Evolutionary conservation across 2,329 filamentous ascomycete species (phyloP).

Genomic region (Gremmenia infestans): DNA sequence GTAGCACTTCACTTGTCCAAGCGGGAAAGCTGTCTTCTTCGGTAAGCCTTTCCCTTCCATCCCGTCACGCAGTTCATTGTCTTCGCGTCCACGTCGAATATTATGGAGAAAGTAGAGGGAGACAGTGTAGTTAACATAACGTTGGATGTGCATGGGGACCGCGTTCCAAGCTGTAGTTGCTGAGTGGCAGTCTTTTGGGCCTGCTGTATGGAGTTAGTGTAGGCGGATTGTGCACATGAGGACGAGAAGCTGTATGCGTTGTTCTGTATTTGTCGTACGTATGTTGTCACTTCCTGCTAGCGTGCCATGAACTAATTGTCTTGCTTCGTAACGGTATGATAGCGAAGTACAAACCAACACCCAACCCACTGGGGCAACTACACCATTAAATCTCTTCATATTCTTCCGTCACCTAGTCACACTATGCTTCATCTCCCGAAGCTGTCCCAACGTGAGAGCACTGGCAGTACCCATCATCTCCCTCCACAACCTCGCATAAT

Average conservation of each 20-base stretch:
- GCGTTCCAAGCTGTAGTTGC: conserved; percentile 15
- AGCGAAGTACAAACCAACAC: background rate
- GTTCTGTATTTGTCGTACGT: background rate
- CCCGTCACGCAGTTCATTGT: conserved; percentile 62
- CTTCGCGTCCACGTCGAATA: conserved; percentile 52
- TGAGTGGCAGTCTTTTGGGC: conserved; percentile 16
- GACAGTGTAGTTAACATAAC: conserved; percentile 11
- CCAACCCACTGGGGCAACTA: background rate
- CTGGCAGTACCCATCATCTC: too few species aligned
- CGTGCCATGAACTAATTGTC: background rate
- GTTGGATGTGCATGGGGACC: conserved; percentile 18
- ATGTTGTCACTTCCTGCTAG: background rate
- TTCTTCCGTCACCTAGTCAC: background rate
- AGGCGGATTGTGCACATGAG: background rate
- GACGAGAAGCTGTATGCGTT: background rate
- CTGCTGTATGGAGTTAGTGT: conserved; percentile 5
- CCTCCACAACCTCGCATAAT: too few species aligned
- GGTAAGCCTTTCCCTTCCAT: conserved; percentile 34
- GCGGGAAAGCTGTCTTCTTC: conserved; percentile 55
- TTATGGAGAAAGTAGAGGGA: conserved; percentile 62
- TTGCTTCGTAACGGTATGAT: conserved; percentile 8
- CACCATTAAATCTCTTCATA: background rate
- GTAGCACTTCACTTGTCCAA: conserved; percentile 52
- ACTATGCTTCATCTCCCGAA: too few species aligned
- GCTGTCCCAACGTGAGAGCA: too few species aligned